Percentiles rank a stretch among this genome's conserved stretches.
Evolutionary conservation across 176 grass and related monocot species (phyloP).

Genomic region (Musa itinerans): DNA sequence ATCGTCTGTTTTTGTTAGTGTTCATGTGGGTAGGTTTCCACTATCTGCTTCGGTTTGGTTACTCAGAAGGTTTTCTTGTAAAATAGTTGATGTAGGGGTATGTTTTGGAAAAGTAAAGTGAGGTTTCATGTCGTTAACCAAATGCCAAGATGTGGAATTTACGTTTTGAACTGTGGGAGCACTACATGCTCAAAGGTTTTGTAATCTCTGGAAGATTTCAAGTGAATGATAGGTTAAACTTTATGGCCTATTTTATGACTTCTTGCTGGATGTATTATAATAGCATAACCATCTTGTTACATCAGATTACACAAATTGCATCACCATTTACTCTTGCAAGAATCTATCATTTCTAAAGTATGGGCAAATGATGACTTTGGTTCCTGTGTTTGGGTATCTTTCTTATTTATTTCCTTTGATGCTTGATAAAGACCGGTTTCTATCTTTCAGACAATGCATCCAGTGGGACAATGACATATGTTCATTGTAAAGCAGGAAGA

Average conservation of each 20-base stretch:
- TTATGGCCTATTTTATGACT: background rate
- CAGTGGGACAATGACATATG: slow-evolving; percentile 58
- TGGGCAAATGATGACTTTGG: background rate
- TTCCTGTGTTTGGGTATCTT: background rate
- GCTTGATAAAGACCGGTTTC: background rate
- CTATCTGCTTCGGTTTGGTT: too few relatives aligned
- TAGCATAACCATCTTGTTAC: background rate
- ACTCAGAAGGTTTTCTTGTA: too few relatives aligned
- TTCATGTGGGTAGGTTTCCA: too few relatives aligned
- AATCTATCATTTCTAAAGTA: background rate
- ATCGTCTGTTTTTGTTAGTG: too few relatives aligned
- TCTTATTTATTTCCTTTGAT: background rate
- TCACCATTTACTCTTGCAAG: background rate
- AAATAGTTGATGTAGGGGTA: too few relatives aligned
- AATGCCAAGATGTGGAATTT: background rate
- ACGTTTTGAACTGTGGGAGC: background rate
- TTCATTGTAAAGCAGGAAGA: slow-evolving; percentile 99
- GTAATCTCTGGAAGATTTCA: background rate
- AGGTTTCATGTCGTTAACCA: too few relatives aligned
- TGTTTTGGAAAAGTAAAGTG: too few relatives aligned
- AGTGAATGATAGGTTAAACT: too few relatives aligned
- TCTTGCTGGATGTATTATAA: background rate
- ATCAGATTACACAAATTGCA: background rate
- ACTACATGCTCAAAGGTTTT: background rate
- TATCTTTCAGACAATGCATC: slow-evolving; percentile 46